phyloP scores from a whole-genome alignment of 2,329 filamentous ascomycete species.

The Tolypocladium ovalisporum region DNA sequence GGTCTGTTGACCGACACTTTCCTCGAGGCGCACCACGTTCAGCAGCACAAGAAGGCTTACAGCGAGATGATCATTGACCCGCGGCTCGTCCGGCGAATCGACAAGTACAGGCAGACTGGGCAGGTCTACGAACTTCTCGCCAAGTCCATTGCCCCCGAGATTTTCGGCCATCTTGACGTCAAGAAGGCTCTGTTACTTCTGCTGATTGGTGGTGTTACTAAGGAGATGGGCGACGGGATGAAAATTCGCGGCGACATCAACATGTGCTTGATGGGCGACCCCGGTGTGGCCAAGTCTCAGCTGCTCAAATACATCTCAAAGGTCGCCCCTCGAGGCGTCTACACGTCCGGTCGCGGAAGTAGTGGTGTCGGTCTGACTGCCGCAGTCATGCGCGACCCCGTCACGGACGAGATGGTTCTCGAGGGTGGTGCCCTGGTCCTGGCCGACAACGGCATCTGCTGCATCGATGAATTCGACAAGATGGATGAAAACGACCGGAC shows the following conservation, averaged over 20 bases:
- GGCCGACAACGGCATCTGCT: constrained; percentile 76
- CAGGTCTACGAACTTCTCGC: constrained; percentile 94
- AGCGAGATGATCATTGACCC: constrained; percentile 81
- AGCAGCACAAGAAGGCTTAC: constrained; percentile 97
- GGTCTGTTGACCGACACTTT: constrained; percentile 97
- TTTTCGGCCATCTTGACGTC: constrained; percentile 91
- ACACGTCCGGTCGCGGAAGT: constrained; percentile 71
- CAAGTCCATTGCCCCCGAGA: constrained; percentile 93
- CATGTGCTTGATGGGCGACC: constrained; percentile 97
- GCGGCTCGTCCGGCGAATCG: constrained; percentile 70
- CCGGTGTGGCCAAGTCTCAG: constrained; percentile 98
- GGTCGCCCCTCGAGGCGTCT: constrained; percentile 85
- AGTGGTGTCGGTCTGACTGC: constrained; percentile 75
- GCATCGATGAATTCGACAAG: constrained; percentile 82
- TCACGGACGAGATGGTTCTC: constrained; percentile 76
- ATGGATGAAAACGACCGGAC: constrained; percentile 79
- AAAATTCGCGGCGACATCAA: constrained; percentile 98
- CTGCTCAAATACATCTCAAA: constrained; percentile 97
- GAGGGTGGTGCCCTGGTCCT: constrained; percentile 72
- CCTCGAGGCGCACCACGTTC: constrained; percentile 84
- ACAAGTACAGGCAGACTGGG: constrained; percentile 72
- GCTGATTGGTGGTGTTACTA: constrained; percentile 89
- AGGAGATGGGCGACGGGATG: constrained; percentile 97
- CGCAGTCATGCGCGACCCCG: constrained; percentile 73
- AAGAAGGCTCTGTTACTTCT: constrained; percentile 96